Conservation (phyloP, 1,139 yeast species). For the Lodderomyces elongisporus region DNA sequence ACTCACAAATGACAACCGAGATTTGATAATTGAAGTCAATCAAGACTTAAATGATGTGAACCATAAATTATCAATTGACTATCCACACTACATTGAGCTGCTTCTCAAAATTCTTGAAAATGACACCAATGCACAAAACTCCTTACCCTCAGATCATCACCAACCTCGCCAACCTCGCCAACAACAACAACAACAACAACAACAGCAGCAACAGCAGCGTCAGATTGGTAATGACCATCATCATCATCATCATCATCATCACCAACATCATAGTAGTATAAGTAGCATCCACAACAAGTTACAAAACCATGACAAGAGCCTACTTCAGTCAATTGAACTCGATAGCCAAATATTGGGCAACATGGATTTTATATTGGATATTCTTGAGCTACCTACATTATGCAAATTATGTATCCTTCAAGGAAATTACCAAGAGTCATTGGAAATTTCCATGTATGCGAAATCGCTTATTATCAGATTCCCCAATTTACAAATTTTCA, state of each 20-base stretch:
- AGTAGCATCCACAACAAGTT: slow-evolving; percentile 3
- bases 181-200: not conserved
- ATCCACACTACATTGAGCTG: slow-evolving; percentile 19
- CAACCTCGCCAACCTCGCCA: not conserved
- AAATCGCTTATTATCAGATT: slow-evolving; percentile 65
- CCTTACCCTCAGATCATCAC: not conserved
- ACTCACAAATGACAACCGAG: slow-evolving; percentile 35
- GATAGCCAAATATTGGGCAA: slow-evolving; percentile 48
- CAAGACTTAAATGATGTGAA: slow-evolving; percentile 26
- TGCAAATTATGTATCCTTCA: slow-evolving; percentile 78
- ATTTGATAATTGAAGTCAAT: slow-evolving; percentile 36
- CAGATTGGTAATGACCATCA: not conserved
- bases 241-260: not conserved
- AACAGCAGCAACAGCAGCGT: no score
- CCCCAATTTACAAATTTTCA: slow-evolving; percentile 69
- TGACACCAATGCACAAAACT: no score
- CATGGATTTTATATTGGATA: slow-evolving; percentile 68
- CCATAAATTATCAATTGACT: slow-evolving; percentile 19
- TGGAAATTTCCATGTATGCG: slow-evolving; percentile 70
- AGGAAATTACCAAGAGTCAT: slow-evolving; percentile 86
- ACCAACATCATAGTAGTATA: slow-evolving; percentile 2
- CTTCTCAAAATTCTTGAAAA: slow-evolving; percentile 17
- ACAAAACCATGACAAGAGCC: not conserved
- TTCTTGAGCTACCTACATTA: slow-evolving; percentile 77
- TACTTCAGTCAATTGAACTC: slow-evolving; percentile 3